Evolutionary conservation across 2,329 filamentous ascomycete genomes (phyloP).

Genomic region (Spiromastix sp.): DNA sequence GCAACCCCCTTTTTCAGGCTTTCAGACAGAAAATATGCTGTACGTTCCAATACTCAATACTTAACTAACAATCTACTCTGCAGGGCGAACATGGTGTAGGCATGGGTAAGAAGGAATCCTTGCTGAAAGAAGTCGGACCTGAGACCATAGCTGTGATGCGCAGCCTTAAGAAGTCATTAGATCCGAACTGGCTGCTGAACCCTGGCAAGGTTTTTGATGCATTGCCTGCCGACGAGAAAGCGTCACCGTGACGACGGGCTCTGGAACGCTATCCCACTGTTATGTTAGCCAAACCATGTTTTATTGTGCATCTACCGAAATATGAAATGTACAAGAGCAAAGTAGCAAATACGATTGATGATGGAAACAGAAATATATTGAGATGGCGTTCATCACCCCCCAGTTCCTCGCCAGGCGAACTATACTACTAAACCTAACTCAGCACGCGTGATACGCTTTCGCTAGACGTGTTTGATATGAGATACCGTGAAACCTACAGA

Average conservation of each 20-base stretch:
- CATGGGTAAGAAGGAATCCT: conserved; percentile 71
- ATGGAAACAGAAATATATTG: background rate
- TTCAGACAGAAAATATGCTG: background rate
- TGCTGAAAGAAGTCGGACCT: conserved; percentile 67
- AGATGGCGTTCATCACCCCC: no score
- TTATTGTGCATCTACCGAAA: no score
- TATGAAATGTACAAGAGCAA: no score
- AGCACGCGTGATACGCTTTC: no score
- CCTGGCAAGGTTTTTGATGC: conserved; percentile 84
- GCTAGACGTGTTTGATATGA: no score
- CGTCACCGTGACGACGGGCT: background rate
- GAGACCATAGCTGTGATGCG: conserved; percentile 79
- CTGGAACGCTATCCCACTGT: background rate
- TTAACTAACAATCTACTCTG: background rate
- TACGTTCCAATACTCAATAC: no score
- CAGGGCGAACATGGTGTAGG: conserved; percentile 74
- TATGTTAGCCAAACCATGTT: background rate
- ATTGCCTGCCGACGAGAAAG: conserved; percentile 7
- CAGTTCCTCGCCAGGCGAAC: no score
- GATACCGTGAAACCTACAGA: no score
- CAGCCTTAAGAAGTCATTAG: conserved; percentile 68
- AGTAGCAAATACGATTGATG: no score
- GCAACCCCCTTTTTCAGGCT: conserved; percentile 5
- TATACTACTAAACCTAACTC: no score
- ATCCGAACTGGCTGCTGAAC: conserved; percentile 83